A percentile compares a stretch with the other conserved stretches of the same genome.
Evolutionary conservation across 2,329 filamentous ascomycete species (phyloP).

Genomic region (Pseudopyrenochaeta lycopersici): DNA sequence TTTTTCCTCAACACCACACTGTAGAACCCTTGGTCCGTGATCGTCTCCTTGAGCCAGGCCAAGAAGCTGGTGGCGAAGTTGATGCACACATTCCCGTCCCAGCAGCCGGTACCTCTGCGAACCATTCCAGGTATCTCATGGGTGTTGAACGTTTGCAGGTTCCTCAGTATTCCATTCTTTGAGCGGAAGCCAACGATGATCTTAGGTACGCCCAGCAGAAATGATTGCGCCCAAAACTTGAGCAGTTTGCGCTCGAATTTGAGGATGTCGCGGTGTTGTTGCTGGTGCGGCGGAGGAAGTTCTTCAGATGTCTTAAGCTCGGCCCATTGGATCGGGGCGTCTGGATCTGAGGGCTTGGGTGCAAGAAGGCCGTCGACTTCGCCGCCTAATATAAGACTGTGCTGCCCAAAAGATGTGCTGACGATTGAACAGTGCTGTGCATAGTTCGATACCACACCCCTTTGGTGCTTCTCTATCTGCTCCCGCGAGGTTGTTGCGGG

Average conservation of each 20-base stretch:
- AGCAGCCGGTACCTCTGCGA: conserved; percentile 72
- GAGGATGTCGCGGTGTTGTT: conserved; percentile 71
- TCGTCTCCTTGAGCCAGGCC: conserved; percentile 71
- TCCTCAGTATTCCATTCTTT: conserved; percentile 73
- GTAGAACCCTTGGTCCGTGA: conserved; percentile 78
- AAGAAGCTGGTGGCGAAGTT: conserved; percentile 85
- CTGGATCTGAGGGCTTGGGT: conserved; percentile 24
- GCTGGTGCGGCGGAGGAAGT: conserved; percentile 56
- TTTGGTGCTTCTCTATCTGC: conserved; percentile 78
- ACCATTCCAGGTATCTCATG: conserved; percentile 80
- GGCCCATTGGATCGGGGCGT: conserved; percentile 78
- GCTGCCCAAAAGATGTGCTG: conserved; percentile 82
- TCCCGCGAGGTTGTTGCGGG: conserved; percentile 83
- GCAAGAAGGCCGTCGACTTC: conserved; percentile 82
- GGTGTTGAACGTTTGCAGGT: conserved; percentile 82
- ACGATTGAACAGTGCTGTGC: conserved; percentile 97
- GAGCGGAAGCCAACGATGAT: conserved; percentile 91
- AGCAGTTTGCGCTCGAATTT: conserved; percentile 90
- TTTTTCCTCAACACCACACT: conserved; percentile 74
- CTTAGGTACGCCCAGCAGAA: conserved; percentile 89
- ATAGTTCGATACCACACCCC: conserved; percentile 82
- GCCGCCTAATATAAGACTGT: conserved; percentile 81
- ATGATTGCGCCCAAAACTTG: conserved; percentile 97
- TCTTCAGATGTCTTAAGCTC: conserved; percentile 92
- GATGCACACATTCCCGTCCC: conserved; percentile 94